Evolutionary conservation across 306 rosid species (phyloP).

Genomic region (Pyrus bretschneideri): DNA sequence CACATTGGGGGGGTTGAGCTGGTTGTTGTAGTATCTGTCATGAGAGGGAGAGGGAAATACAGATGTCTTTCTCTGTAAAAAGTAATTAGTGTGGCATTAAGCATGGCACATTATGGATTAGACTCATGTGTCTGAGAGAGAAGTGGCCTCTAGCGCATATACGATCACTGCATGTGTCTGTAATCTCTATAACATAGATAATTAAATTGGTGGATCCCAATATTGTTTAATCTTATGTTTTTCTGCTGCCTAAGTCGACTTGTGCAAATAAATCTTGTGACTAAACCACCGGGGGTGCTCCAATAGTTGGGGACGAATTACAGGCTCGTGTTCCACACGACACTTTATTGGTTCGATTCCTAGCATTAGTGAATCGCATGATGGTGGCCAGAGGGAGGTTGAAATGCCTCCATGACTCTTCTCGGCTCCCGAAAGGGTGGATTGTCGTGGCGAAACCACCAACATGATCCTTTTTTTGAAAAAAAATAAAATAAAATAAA

Average conservation of each 20-base stretch:
- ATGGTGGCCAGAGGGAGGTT: rapidly evolving
- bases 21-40: not conserved
- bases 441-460: too few relatives aligned
- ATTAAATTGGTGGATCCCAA: not conserved
- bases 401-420: too few relatives aligned
- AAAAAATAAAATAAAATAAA: not conserved
- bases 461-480: too few relatives aligned
- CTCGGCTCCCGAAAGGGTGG: rapidly evolving
- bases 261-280: not conserved
- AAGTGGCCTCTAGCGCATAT: not conserved
- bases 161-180: not conserved
- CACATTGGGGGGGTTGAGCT: not conserved
- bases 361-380: rapidly evolving
- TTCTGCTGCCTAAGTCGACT: not conserved
- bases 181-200: too few relatives aligned
- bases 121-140: not conserved
- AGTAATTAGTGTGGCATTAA: not conserved
- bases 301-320: too few relatives aligned
- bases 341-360: rapidly evolving
- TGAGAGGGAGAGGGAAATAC: not conserved
- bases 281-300: not conserved
- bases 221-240: not conserved
- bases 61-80: not conserved
- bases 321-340: too few relatives aligned
- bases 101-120: not conserved